Evolutionary conservation across 805 yeast species (phyloP).

Genomic region (Cyberlindnera samutprakarnensis): DNA sequence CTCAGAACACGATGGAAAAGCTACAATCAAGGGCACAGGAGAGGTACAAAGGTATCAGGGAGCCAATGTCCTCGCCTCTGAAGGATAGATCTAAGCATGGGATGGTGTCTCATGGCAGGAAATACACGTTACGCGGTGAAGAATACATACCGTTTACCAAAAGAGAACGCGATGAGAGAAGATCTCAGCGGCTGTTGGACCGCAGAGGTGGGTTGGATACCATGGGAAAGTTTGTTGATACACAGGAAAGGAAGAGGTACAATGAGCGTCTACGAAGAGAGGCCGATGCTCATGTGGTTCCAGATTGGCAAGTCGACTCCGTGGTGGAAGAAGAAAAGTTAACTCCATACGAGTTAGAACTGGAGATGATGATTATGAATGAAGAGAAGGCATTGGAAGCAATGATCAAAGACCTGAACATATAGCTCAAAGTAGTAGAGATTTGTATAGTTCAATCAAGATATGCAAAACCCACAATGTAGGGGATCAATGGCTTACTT

Average conservation of each 20-base stretch:
- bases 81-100: neutral
- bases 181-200: slow-evolving; percentile 10
- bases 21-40: slow-evolving; percentile 3
- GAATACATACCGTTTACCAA: slow-evolving; percentile 16
- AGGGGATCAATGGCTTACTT: too few relatives aligned
- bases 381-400: slow-evolving; percentile 15
- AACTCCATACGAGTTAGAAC: slow-evolving; percentile 11
- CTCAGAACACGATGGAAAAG: slow-evolving; percentile 2
- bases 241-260: slow-evolving; percentile 7
- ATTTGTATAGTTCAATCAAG: too few relatives aligned
- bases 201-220: slow-evolving; percentile 17
- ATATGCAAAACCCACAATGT: too few relatives aligned
- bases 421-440: too few relatives aligned
- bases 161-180: slow-evolving; percentile 6
- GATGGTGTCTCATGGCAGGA: slow-evolving; percentile 8
- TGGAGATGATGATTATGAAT: slow-evolving; percentile 9
- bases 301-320: slow-evolving; percentile 4
- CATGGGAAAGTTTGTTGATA: slow-evolving; percentile 15
- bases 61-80: slow-evolving; percentile 13
- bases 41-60: slow-evolving; percentile 2
- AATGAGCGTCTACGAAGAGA: slow-evolving; percentile 3
- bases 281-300: slow-evolving; percentile 9
- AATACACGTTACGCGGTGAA: slow-evolving; percentile 17
- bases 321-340: slow-evolving; percentile 4
- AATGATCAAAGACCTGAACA: slow-evolving; percentile 4